phyloP scores from a whole-genome alignment of 768 basidiomycete genomes.

The Scleroderma bovista region DNA sequence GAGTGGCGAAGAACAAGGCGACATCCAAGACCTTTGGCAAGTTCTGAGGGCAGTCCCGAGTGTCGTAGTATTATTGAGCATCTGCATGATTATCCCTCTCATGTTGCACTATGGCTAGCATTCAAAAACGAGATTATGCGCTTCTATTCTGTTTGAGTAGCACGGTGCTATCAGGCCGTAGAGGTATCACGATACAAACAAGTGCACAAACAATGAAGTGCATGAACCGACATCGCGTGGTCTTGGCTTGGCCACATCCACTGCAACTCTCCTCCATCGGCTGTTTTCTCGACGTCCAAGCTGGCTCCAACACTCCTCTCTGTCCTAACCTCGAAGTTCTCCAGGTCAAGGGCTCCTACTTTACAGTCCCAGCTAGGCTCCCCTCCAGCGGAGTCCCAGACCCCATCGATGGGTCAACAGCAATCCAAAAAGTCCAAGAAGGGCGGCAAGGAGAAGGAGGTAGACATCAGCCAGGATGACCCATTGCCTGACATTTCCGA shows the following conservation, averaged over 20 bases:
- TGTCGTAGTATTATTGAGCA: slow-evolving; percentile 16
- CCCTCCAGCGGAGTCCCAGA: slow-evolving; percentile 30
- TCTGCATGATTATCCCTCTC: slow-evolving; percentile 16
- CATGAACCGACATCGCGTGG: slow-evolving; percentile 16
- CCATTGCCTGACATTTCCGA: slow-evolving; percentile 36
- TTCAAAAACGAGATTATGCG: not conserved
- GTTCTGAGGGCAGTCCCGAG: slow-evolving; percentile 53
- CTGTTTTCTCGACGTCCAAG: slow-evolving; percentile 32
- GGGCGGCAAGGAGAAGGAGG: slow-evolving; percentile 63
- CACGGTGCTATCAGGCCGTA: too few relatives aligned
- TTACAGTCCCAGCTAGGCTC: slow-evolving; percentile 63
- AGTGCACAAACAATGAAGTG: slow-evolving; percentile 30
- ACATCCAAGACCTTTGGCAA: slow-evolving; percentile 88
- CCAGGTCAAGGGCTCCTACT: slow-evolving; percentile 69
- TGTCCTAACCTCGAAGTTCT: slow-evolving; percentile 65
- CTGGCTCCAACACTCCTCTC: slow-evolving; percentile 83
- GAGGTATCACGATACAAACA: slow-evolving; percentile 18
- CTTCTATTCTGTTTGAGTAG: too few relatives aligned
- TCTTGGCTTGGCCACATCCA: slow-evolving; percentile 20
- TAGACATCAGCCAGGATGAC: slow-evolving; percentile 40
- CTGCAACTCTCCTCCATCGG: not conserved
- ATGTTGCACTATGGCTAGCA: slow-evolving; percentile 24
- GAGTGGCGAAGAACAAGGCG: slow-evolving; percentile 92
- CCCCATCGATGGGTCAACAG: slow-evolving; percentile 73
- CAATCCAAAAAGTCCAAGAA: slow-evolving; percentile 79